A percentile compares a stretch with the other conserved stretches of the same genome.
Conservation (phyloP, 768 basidiomycete genomes). For the Neoboletus subvelutipes region DNA sequence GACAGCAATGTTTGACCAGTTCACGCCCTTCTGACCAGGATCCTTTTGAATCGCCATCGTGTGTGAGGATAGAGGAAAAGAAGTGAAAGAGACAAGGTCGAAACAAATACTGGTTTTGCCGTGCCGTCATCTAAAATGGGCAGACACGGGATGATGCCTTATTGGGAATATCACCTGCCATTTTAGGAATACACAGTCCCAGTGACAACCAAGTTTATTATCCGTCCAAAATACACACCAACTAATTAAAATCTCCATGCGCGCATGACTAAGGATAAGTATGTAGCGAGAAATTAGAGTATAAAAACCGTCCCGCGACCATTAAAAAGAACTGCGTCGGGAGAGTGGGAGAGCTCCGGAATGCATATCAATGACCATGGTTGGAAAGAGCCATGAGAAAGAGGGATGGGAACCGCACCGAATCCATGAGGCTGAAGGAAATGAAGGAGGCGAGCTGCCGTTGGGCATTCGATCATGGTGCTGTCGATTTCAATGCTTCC, state of each 20-base stretch:
- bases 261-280: constrained; percentile 27
- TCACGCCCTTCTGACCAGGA: constrained; percentile 89
- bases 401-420: constrained; percentile 29
- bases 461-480: constrained; percentile 25
- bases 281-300: constrained; percentile 26
- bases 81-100: constrained; percentile 7
- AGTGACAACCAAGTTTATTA: constrained; percentile 6
- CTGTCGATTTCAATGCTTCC: constrained; percentile 43
- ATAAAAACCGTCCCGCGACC: constrained; percentile 23
- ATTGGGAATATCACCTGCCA: constrained; percentile 6
- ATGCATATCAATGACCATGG: constrained; percentile 17
- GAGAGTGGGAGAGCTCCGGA: background rate
- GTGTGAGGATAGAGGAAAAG: constrained; percentile 14
- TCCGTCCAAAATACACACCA: constrained; percentile 22
- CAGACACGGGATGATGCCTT: background rate
- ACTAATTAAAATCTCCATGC: constrained; percentile 23
- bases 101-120: background rate
- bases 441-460: constrained; percentile 5
- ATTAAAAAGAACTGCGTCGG: background rate
- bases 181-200: no score
- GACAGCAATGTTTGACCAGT: constrained; percentile 94
- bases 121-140: constrained; percentile 12
- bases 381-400: constrained; percentile 21
- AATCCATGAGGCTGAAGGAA: constrained; percentile 35
- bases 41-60: constrained; percentile 80